phyloP scores from a whole-genome alignment of 371 early-diverging fungal species.

The Rhizopus stolonifer region DNA sequence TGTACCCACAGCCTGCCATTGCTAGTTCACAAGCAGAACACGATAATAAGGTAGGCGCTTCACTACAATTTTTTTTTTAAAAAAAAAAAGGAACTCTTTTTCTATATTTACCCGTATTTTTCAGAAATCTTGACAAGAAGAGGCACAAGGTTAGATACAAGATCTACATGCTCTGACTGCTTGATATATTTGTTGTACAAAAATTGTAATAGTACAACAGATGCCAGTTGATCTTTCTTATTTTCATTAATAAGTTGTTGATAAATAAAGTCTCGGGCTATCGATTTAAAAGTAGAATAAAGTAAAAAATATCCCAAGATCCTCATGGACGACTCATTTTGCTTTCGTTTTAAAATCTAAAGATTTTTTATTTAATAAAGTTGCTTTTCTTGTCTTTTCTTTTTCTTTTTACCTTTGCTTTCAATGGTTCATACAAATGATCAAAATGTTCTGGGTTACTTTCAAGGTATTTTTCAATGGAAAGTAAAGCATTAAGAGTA shows the following conservation, averaged over 20 bases:
- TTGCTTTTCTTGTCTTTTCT: background rate
- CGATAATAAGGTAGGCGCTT: conserved; percentile 7
- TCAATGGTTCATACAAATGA: conserved; percentile 14
- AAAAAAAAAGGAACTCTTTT: too few species aligned
- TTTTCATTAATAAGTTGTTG: background rate
- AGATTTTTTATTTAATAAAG: too few species aligned
- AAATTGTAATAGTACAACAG: conserved; percentile 11
- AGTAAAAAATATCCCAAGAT: conserved; percentile 13
- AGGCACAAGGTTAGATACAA: background rate
- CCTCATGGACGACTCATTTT: conserved; percentile 11
- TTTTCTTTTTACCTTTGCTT: conserved; percentile 10
- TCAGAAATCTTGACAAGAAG: conserved; percentile 1
- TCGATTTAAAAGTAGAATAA: conserved; percentile 1
- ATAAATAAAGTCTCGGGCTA: background rate
- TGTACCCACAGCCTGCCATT: background rate
- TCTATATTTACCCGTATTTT: background rate
- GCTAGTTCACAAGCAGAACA: conserved; percentile 15
- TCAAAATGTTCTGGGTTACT: background rate
- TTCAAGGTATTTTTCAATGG: conserved; percentile 15
- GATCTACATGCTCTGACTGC: background rate
- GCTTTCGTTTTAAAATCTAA: conserved; percentile 1
- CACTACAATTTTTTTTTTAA: too few species aligned
- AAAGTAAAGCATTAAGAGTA: conserved; percentile 14
- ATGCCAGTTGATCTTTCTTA: conserved; percentile 14
- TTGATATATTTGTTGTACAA: conserved; percentile 1